Base-by-base conservation (phyloP, 805 yeast species). In the Cyberlindnera subsufficiens region DNA sequence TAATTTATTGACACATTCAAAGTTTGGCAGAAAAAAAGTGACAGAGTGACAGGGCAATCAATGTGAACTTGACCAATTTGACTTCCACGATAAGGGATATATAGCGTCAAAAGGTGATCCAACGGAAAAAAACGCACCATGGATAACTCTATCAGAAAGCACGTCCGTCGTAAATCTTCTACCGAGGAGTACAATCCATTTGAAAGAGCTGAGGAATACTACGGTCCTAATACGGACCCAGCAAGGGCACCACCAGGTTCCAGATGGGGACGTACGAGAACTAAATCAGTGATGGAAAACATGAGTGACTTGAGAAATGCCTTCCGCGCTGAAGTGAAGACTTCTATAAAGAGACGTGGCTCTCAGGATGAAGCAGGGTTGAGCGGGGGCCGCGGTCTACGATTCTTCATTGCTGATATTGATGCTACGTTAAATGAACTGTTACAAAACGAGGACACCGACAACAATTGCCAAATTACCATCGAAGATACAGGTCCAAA, bases 401-500 rank as follows among this genome's bases (percentile, higher is more conserved):
- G 55, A 32, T 86, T 85, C 57, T 78, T 82, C 56, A 85, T 89
- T 46, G 71, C 76, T 50, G 84, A 88, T 59, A 86, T 90, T 20
- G 84, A 86, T 53, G 63, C 73, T 29, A 86, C 96, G 2, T 67
- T 89, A 40, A 66, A 75, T 8, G 82, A 84, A 49, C 69, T 90
- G 35, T 67, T 89, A 44, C 74, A 71, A 27, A 78, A 75, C 51
- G 96, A 89, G 60, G 96, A 89, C 59, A 88, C 96, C 3, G 96
- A 90, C 63, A 71, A 72, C 41, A 82, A 90, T 59, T 80, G 65
- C 60, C 96, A 90, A 62, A 89, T 86, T 57, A 86, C 95, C 7
- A 80, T 86, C 38, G 95, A 86, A 53, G 95, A 86, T 56, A 76
- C 77, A 3, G 95, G 95, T 1, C 93, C 95, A 4, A 86, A 86